Conservation (phyloP, 176 grass and related monocot genomes). For the Bothriochloa decipiens region DNA sequence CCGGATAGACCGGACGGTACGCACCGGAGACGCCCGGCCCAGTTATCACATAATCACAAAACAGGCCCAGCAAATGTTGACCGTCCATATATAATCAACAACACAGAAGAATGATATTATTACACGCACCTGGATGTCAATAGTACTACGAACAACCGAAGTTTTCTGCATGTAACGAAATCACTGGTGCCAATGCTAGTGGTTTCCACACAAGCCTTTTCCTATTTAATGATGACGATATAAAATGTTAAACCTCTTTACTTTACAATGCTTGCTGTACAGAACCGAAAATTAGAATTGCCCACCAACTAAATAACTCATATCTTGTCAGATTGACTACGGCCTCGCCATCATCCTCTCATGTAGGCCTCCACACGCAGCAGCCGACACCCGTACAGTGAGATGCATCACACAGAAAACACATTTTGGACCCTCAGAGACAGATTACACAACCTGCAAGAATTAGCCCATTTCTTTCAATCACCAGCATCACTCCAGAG, state of each 20-base stretch:
- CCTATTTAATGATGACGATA: background rate
- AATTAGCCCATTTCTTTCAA: background rate
- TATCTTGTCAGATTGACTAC: background rate
- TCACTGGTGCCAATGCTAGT: background rate
- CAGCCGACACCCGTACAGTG: background rate
- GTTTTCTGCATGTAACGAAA: too few species aligned
- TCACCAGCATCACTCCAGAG: background rate
- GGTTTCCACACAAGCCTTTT: background rate
- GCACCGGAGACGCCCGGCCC: too few species aligned
- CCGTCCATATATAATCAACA: background rate
- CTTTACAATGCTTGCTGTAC: background rate
- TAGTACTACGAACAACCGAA: background rate
- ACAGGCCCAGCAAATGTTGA: too few species aligned
- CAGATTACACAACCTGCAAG: background rate
- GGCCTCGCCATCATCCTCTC: background rate
- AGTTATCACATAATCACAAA: too few species aligned
- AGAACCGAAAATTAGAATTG: background rate
- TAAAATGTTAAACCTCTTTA: background rate
- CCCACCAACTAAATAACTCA: background rate
- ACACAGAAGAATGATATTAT: background rate
- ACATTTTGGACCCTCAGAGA: background rate
- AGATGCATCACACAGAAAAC: background rate
- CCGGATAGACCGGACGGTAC: too few species aligned
- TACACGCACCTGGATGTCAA: background rate
- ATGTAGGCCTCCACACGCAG: background rate